phyloP scores from a whole-genome alignment of 2,329 filamentous ascomycete genomes.

The Fusarium sp. region DNA sequence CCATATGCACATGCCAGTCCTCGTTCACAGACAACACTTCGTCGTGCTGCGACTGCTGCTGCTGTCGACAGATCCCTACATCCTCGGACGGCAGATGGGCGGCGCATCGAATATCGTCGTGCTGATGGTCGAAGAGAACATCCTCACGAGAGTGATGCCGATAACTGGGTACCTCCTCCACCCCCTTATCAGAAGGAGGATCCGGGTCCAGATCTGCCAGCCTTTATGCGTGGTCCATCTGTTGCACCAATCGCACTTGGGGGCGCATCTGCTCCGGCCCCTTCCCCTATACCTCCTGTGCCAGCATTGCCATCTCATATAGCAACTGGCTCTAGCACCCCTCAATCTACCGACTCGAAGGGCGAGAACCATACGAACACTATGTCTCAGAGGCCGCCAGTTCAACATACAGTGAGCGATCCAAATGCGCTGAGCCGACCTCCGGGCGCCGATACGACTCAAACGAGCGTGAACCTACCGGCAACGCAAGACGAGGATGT shows the following conservation, averaged over 20 bases:
- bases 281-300: constrained; percentile 21
- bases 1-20: constrained; percentile 80
- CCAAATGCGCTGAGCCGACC: constrained; percentile 48
- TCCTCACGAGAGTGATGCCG: constrained; percentile 87
- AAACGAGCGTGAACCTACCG: constrained; percentile 52
- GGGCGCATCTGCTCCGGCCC: constrained; percentile 43
- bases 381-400: constrained; percentile 35
- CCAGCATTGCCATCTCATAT: constrained; percentile 17
- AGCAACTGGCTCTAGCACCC: not conserved
- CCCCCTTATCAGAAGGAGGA: constrained; percentile 81
- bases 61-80: constrained; percentile 77
- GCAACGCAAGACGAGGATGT: constrained; percentile 51
- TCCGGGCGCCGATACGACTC: constrained; percentile 42
- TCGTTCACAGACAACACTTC: constrained; percentile 75
- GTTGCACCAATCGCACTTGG: constrained; percentile 53
- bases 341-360: constrained; percentile 7
- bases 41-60: constrained; percentile 80
- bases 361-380: constrained; percentile 18
- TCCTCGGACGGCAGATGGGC: constrained; percentile 65
- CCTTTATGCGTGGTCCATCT: constrained; percentile 64
- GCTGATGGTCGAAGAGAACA: constrained; percentile 78
- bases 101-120: constrained; percentile 72
- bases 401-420: constrained; percentile 54
- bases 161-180: constrained; percentile 89
- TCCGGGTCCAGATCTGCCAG: constrained; percentile 64